Conservation (phyloP, 2,329 filamentous ascomycete species). For the Botrytis galanthina region DNA sequence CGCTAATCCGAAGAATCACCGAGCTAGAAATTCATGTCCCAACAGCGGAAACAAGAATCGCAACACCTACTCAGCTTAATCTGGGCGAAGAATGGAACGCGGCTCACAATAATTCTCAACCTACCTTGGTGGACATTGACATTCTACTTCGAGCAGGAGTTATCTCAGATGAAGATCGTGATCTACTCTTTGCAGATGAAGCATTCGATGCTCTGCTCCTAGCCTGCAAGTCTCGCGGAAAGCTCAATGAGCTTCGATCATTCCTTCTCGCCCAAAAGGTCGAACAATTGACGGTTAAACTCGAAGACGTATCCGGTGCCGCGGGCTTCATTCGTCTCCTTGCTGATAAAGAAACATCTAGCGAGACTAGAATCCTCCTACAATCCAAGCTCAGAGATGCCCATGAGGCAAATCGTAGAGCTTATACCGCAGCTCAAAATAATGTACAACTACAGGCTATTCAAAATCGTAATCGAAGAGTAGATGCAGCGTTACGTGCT, state of each 20-base stretch:
- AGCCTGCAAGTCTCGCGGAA: slow-evolving; percentile 1
- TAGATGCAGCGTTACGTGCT: neutral
- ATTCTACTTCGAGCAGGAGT: neutral
- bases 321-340: neutral
- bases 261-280: neutral
- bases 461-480: neutral
- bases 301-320: neutral
- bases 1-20: neutral
- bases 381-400: neutral
- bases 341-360: neutral
- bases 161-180: neutral
- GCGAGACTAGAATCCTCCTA: neutral
- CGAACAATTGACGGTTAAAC: neutral
- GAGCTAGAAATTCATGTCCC: neutral
- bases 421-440: neutral
- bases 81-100: neutral
- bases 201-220: neutral
- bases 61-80: neutral
- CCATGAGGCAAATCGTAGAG: neutral
- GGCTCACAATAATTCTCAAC: neutral
- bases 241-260: neutral
- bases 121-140: neutral
- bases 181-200: neutral
- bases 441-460: neutral
- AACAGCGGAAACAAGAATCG: neutral